Conservation (phyloP, 495 filamentous ascomycete species). For the Alectoria sarmentosa region DNA sequence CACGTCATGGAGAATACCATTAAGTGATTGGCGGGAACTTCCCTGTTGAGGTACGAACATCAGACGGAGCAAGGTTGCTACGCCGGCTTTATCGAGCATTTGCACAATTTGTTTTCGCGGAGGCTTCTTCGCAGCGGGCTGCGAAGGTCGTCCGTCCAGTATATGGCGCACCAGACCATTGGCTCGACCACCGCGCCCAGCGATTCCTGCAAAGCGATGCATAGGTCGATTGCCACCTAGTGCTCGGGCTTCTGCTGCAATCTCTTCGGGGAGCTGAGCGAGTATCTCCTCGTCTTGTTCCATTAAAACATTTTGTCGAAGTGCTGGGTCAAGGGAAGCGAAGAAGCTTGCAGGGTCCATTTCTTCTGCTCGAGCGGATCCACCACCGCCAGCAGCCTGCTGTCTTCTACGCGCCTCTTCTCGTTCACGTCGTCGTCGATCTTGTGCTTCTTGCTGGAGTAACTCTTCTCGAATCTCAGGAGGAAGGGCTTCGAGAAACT, state of each 20-base stretch:
- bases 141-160: slow-evolving; percentile 22
- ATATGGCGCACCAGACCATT: slow-evolving; percentile 37
- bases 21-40: slow-evolving; percentile 69
- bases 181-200: slow-evolving; percentile 37
- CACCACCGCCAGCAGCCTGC: slow-evolving; percentile 48
- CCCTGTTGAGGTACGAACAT: slow-evolving; percentile 95
- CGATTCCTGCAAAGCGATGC: slow-evolving; percentile 51
- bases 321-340: slow-evolving; percentile 75
- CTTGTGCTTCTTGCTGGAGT: slow-evolving; percentile 78
- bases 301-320: slow-evolving; percentile 79
- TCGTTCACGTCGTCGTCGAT: slow-evolving; percentile 82
- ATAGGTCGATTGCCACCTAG: slow-evolving; percentile 52
- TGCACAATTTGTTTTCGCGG: slow-evolving; percentile 77
- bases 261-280: slow-evolving; percentile 73
- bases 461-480: slow-evolving; percentile 85
- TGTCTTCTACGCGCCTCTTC: slow-evolving; percentile 65
- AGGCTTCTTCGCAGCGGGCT: slow-evolving; percentile 50
- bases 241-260: slow-evolving; percentile 78
- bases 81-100: slow-evolving; percentile 92
- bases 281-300: slow-evolving; percentile 89
- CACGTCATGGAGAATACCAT: slow-evolving; percentile 78
- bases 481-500: slow-evolving; percentile 91
- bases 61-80: slow-evolving; percentile 86
- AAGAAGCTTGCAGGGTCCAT: slow-evolving; percentile 93
- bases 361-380: slow-evolving; percentile 59